Evolutionary conservation across 192 early-diverging fungal genomes (phyloP).

Genomic region (Chytriomyces sp.): DNA sequence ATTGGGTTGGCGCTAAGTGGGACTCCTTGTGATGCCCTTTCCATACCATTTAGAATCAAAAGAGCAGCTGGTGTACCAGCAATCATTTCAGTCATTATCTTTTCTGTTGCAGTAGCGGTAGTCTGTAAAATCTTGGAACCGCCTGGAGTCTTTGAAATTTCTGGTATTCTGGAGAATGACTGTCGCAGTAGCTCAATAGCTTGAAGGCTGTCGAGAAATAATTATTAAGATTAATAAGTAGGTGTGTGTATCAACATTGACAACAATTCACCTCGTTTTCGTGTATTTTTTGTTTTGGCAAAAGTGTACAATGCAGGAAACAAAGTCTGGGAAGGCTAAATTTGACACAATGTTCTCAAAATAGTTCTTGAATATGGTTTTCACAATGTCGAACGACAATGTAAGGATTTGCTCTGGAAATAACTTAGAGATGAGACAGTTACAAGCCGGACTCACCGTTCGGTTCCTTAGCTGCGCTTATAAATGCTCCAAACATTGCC

Average conservation of each 20-base stretch:
- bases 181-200: constrained; percentile 53
- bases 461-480: constrained; percentile 60
- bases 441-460: constrained; percentile 56
- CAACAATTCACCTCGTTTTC: constrained; percentile 62
- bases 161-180: constrained; percentile 48
- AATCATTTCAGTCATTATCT: constrained; percentile 25
- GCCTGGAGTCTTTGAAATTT: constrained; percentile 44
- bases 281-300: constrained; percentile 72
- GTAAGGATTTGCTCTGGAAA: constrained; percentile 55
- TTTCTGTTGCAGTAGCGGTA: constrained; percentile 31
- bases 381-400: constrained; percentile 79
- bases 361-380: constrained; percentile 62
- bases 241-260: neutral
- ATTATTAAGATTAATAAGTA: neutral
- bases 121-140: constrained; percentile 30
- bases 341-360: constrained; percentile 66
- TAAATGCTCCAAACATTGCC: constrained; percentile 59
- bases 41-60: constrained; percentile 26
- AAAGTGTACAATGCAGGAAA: constrained; percentile 54
- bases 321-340: constrained; percentile 53
- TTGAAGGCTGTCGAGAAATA: constrained; percentile 47
- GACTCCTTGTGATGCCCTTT: constrained; percentile 20
- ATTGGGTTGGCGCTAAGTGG: neutral
- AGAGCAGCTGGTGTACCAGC: constrained; percentile 24
- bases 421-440: constrained; percentile 68